Evolutionary conservation across 192 early-diverging fungal genomes (phyloP).

Genomic region (Phlyctochytrium planicorne): DNA sequence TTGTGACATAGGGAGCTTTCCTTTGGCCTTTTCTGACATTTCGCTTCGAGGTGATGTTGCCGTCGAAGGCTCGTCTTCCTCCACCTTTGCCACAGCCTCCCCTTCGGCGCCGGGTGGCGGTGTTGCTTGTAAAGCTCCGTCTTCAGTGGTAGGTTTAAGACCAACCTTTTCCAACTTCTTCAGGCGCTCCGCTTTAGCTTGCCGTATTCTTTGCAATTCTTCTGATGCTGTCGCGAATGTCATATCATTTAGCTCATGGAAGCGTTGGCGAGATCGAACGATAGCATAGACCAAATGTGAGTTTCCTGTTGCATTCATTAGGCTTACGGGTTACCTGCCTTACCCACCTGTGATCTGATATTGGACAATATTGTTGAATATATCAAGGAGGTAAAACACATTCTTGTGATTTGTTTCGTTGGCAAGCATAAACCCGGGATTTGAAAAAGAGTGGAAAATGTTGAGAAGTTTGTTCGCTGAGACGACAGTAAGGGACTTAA

Average conservation of each 20-base stretch:
- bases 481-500: constrained; percentile 70
- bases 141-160: constrained; percentile 5
- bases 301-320: constrained; percentile 58
- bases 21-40: constrained; percentile 78
- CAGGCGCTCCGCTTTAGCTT: constrained; percentile 35
- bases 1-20: constrained; percentile 56
- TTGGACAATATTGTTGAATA: constrained; percentile 80
- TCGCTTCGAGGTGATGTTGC: constrained; percentile 28
- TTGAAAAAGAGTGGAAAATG: constrained; percentile 74
- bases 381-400: constrained; percentile 74
- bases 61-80: constrained; percentile 7
- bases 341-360: constrained; percentile 72
- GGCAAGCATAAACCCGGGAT: constrained; percentile 75
- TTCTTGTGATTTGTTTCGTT: constrained; percentile 75
- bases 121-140: background rate
- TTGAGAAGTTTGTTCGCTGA: constrained; percentile 72
- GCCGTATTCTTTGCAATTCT: constrained; percentile 60
- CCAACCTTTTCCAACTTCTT: constrained; percentile 9
- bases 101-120: background rate
- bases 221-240: constrained; percentile 62
- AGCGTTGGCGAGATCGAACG: constrained; percentile 68
- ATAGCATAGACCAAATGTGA: constrained; percentile 78
- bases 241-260: constrained; percentile 67
- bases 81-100: background rate
- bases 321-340: background rate